A percentile compares a stretch with the other conserved stretches of the same genome.
Evolutionary conservation across 352 stramenopile species (phyloP).

Genomic region (Plasmopara halstedii): DNA sequence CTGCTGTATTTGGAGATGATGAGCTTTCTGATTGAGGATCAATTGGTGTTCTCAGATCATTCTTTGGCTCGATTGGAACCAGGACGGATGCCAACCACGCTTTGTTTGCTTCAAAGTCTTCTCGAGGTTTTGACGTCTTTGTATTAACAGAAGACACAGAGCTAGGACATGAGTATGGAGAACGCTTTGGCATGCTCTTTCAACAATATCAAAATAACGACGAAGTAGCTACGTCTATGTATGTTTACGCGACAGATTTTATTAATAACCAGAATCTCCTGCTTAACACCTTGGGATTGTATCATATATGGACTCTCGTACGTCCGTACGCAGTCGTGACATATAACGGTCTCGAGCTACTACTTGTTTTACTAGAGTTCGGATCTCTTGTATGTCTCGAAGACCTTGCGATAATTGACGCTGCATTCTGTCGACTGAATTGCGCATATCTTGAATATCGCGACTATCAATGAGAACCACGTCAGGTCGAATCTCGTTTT

Average conservation of each 20-base stretch:
- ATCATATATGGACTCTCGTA: too few relatives aligned
- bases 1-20: too few relatives aligned
- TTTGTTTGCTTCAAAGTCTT: constrained; percentile 12
- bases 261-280: too few relatives aligned
- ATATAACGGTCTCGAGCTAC: not conserved
- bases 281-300: constrained; percentile 3
- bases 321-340: not conserved
- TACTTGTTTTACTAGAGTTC: constrained; percentile 15
- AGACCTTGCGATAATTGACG: constrained; percentile 20
- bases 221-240: too few relatives aligned
- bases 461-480: constrained; percentile 11
- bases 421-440: constrained; percentile 24
- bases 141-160: constrained; percentile 2
- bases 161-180: constrained; percentile 27
- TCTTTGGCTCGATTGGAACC: too few relatives aligned
- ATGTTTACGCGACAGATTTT: too few relatives aligned
- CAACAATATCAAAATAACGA: too few relatives aligned
- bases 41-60: too few relatives aligned
- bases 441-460: constrained; percentile 17
- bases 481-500: constrained; percentile 2
- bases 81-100: constrained; percentile 21
- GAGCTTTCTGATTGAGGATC: too few relatives aligned
- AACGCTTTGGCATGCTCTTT: constrained; percentile 40
- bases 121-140: constrained; percentile 20
- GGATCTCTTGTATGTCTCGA: constrained; percentile 19